Base-by-base conservation (phyloP, 2,329 filamentous ascomycete genomes). In the Coniochaeta sp. region DNA sequence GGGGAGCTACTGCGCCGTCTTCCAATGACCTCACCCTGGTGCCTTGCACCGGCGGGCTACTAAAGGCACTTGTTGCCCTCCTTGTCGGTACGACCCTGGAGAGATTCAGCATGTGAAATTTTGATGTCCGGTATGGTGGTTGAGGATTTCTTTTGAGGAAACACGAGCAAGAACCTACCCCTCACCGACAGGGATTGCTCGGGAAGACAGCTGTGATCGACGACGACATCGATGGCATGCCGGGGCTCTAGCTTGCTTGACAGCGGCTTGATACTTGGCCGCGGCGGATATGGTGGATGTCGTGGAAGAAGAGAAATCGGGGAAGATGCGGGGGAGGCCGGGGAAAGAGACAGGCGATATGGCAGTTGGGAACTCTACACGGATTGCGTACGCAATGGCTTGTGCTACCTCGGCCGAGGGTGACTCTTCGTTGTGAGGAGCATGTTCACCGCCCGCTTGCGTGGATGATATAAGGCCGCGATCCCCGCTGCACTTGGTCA, bases 21-120 rank as follows among this genome's bases (percentile, higher is more conserved):
- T n/a, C n/a, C n/a, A 42, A 42, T 42, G 38, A 42, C 38, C 38
- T 42, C 38, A 42, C 38, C 26, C 33, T 42, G 38, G n/a, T 42
- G 38, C 38, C 38, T 42, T 42, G 38, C 38, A 42, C 38, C 22
- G n/a, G 20, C 18, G 38, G 38, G 22, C 38, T 42, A 26, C 20
- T 24, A 42, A 42, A 24, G 6, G 38, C 38, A 24, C 38, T n/a
- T n/a, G n/a, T 42, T 42, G 38, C 22, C 38, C 18, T 13, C 38
- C 38, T 24, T 42, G 18, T 42, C 38, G 38, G 38, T 42, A 42
- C 38, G 20, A 42, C 20, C 20, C n/a, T 22, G 14, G 12, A 26
- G 18, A 30, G 6, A 12, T 42, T 22, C 38, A 42, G 38, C 38
- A 42, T 42, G 38, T 42, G 38, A 42, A 33, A 42, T 42, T 18